phyloP scores from a whole-genome alignment of 768 basidiomycete genomes.

The Trametes elegans region DNA sequence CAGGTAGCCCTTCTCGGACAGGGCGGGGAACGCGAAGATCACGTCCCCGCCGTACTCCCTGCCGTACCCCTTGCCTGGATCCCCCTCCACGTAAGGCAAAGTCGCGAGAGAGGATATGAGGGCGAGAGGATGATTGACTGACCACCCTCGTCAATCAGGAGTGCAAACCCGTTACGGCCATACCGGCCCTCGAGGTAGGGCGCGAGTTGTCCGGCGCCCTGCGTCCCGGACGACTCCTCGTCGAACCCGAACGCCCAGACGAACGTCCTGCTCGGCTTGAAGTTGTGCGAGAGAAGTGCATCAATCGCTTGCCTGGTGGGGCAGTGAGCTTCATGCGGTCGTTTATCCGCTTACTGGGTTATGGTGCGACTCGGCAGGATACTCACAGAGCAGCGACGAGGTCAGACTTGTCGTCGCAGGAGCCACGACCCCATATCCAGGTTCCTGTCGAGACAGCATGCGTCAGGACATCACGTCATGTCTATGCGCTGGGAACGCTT shows the following conservation, averaged over 20 bases:
- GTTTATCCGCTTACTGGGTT: too few species aligned
- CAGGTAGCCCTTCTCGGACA: slow-evolving; percentile 74
- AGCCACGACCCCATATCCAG: slow-evolving; percentile 36
- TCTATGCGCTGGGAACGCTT: background rate
- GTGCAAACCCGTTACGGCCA: slow-evolving; percentile 67
- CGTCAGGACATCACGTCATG: background rate
- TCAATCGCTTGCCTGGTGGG: slow-evolving; percentile 40
- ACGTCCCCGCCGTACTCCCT: slow-evolving; percentile 46
- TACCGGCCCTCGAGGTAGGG: slow-evolving; percentile 54
- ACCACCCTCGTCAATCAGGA: slow-evolving; percentile 91
- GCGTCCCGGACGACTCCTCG: slow-evolving; percentile 41
- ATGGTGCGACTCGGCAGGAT: background rate
- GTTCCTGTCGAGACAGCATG: slow-evolving; percentile 15
- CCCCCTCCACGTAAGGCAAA: too few species aligned
- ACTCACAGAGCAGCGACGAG: slow-evolving; percentile 33
- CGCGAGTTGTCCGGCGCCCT: slow-evolving; percentile 54
- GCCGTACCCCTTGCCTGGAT: slow-evolving; percentile 42
- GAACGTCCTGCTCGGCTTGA: slow-evolving; percentile 41
- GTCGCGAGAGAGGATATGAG: too few species aligned
- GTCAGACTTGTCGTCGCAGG: slow-evolving; percentile 35
- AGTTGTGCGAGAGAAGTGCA: slow-evolving; percentile 43
- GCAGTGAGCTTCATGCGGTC: background rate
- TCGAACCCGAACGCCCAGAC: slow-evolving; percentile 48
- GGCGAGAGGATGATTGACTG: too few species aligned
- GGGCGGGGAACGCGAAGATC: slow-evolving; percentile 58